Conservation (phyloP, 805 yeast species). For the Nakazawaea sp. region DNA sequence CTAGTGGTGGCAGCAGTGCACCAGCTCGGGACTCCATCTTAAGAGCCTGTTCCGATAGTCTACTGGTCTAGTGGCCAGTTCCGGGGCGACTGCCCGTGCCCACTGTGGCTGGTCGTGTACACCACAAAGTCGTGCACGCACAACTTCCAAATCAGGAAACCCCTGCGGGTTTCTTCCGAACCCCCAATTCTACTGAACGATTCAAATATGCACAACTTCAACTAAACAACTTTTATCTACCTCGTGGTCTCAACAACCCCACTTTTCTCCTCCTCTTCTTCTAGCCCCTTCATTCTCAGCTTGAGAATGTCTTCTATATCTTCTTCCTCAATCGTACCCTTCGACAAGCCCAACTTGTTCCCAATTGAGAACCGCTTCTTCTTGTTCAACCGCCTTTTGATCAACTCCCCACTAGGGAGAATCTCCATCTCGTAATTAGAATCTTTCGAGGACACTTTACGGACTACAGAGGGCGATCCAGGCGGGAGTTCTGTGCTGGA, state of each 20-base stretch:
- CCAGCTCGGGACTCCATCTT: too few species aligned
- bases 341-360: conserved; percentile 26
- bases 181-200: too few species aligned
- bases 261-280: conserved; percentile 12
- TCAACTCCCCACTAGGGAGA: conserved; percentile 68
- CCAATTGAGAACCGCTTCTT: conserved; percentile 12
- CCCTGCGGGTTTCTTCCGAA: too few species aligned
- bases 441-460: conserved; percentile 23
- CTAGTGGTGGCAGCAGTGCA: too few species aligned
- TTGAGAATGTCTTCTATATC: conserved; percentile 42
- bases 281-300: conserved; percentile 26
- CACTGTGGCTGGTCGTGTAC: too few species aligned
- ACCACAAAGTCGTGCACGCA: too few species aligned
- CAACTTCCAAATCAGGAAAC: too few species aligned
- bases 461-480: conserved; percentile 31
- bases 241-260: background rate
- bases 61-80: too few species aligned
- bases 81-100: too few species aligned
- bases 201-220: too few species aligned
- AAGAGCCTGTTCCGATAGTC: too few species aligned
- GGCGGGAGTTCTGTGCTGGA: conserved; percentile 45
- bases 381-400: conserved; percentile 30
- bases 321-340: conserved; percentile 34
- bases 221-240: too few species aligned
- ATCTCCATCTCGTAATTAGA: conserved; percentile 43